Percentiles rank a stretch among this genome's conserved stretches.
Evolutionary conservation across 2,329 filamentous ascomycete species (phyloP).

Genomic region (Xylariaceae sp.): DNA sequence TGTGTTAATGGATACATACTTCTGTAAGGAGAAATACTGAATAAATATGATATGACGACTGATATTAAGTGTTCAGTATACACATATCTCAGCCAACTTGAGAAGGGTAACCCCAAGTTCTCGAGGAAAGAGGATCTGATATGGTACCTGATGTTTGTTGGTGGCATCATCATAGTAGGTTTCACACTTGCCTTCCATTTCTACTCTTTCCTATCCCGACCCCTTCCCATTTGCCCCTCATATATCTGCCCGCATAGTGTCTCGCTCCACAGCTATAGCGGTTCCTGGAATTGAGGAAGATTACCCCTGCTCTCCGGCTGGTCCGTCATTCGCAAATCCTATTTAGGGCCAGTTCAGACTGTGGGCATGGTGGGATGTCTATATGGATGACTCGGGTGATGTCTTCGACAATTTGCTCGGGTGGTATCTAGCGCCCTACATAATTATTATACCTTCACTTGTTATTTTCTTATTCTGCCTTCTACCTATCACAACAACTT

Average conservation of each 20-base stretch:
- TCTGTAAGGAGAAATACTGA: conserved; percentile 42
- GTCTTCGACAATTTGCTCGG: conserved; percentile 50
- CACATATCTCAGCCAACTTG: conserved; percentile 71
- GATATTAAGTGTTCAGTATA: conserved; percentile 49
- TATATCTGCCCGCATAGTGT: conserved; percentile 78
- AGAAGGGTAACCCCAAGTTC: conserved; percentile 69
- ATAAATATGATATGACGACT: not conserved
- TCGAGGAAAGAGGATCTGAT: conserved; percentile 72
- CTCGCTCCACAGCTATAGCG: conserved; percentile 65
- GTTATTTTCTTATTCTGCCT: conserved; percentile 18
- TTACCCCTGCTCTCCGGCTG: conserved; percentile 61
- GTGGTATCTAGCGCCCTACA: conserved; percentile 64
- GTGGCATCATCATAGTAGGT: conserved; percentile 73
- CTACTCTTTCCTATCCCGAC: conserved; percentile 7
- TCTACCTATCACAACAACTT: conserved; percentile 6
- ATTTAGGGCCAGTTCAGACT: conserved; percentile 57
- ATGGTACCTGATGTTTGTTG: conserved; percentile 74
- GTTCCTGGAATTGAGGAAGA: conserved; percentile 85
- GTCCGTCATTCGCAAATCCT: conserved; percentile 65
- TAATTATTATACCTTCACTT: conserved; percentile 30
- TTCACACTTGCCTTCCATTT: conserved; percentile 22
- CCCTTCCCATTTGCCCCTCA: conserved; percentile 42
- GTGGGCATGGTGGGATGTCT: conserved; percentile 73
- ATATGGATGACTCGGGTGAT: conserved; percentile 65
- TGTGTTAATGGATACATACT: conserved; percentile 71